These are phyloP conservation scores for Biscogniauxia marginata DNA, from an alignment of 2,329 filamentous ascomycete genomes.

Conservation along the genomic window DNA sequence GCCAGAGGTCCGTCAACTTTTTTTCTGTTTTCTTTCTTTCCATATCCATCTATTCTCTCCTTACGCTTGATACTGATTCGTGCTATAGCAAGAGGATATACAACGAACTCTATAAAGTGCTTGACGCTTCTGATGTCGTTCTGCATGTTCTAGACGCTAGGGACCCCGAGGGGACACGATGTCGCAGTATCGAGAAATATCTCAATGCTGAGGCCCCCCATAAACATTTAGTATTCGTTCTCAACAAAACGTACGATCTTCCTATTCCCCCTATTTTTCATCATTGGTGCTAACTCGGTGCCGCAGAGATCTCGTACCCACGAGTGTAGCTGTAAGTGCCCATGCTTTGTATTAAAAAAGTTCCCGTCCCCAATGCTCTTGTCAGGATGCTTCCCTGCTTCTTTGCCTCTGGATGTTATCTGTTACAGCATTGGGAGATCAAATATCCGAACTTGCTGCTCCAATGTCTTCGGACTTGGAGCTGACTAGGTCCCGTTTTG, in stretches of 20 bases:
- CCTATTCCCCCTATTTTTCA: background rate
- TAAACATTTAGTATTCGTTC: constrained; percentile 87
- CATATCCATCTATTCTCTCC: background rate
- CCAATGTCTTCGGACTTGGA: constrained; percentile 62
- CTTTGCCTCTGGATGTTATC: constrained; percentile 73
- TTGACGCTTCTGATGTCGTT: constrained; percentile 76
- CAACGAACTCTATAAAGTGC: constrained; percentile 72
- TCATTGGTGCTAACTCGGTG: background rate
- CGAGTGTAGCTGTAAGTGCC: constrained; percentile 82
- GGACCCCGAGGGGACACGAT: constrained; percentile 87
- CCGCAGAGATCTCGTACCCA: constrained; percentile 81
- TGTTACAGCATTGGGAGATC: constrained; percentile 99
- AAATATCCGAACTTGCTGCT: constrained; percentile 68
- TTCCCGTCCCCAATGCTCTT: constrained; percentile 60
- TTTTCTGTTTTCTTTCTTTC: background rate
- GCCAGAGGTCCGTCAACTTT: constrained; percentile 54
- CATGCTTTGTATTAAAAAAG: constrained; percentile 8
- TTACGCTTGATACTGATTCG: too few relatives aligned
- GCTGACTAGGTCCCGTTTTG: constrained; percentile 86
- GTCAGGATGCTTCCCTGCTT: constrained; percentile 83
- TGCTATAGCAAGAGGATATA: constrained; percentile 73
- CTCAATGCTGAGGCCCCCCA: constrained; percentile 90
- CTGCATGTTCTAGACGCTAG: constrained; percentile 92
- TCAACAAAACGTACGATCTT: constrained; percentile 68
- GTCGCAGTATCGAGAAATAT: constrained; percentile 89